Percentiles rank a stretch among this genome's conserved stretches.
Conservation (phyloP, 2,329 filamentous ascomycete species). For the Alternaria sp. region DNA sequence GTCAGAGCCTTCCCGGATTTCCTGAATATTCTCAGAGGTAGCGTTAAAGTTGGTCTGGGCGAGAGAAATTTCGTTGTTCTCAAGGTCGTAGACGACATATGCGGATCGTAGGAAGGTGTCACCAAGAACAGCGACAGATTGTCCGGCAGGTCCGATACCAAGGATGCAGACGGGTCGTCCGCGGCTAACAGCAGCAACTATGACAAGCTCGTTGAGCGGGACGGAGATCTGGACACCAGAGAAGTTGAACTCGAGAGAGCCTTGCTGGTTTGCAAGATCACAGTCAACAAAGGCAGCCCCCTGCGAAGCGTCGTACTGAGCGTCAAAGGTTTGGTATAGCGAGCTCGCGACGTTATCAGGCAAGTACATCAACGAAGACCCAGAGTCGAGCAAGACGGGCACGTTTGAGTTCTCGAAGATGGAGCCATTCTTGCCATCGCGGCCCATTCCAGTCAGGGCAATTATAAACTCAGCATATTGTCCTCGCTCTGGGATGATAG, state of each 20-base stretch:
- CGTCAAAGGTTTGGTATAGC: slow-evolving; percentile 54
- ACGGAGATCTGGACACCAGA: slow-evolving; percentile 64
- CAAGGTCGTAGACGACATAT: slow-evolving; percentile 70
- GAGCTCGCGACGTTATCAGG: slow-evolving; percentile 66
- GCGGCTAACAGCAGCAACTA: slow-evolving; percentile 57
- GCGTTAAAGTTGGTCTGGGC: slow-evolving; percentile 70
- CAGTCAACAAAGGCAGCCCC: slow-evolving; percentile 64
- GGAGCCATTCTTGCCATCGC: slow-evolving; percentile 54
- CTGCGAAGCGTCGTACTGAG: slow-evolving; percentile 52
- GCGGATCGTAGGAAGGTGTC: slow-evolving; percentile 71
- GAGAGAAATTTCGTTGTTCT: slow-evolving; percentile 67
- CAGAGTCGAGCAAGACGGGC: slow-evolving; percentile 76
- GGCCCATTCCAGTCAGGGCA: slow-evolving; percentile 59
- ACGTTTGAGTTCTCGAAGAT: slow-evolving; percentile 55
- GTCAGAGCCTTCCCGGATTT: slow-evolving; percentile 61
- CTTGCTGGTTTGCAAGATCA: slow-evolving; percentile 57
- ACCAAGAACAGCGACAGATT: slow-evolving; percentile 62
- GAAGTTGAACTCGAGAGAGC: slow-evolving; percentile 67
- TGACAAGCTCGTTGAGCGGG: slow-evolving; percentile 64
- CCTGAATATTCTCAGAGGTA: slow-evolving; percentile 58
- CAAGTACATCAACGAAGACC: slow-evolving; percentile 76
- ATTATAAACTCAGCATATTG: slow-evolving; percentile 65
- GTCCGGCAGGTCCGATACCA: slow-evolving; percentile 60
- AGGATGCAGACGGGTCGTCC: slow-evolving; percentile 58
- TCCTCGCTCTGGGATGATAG: slow-evolving; percentile 61